Base-by-base conservation (phyloP, 176 grass and related monocot species). In the Aegilops tauschii region DNA sequence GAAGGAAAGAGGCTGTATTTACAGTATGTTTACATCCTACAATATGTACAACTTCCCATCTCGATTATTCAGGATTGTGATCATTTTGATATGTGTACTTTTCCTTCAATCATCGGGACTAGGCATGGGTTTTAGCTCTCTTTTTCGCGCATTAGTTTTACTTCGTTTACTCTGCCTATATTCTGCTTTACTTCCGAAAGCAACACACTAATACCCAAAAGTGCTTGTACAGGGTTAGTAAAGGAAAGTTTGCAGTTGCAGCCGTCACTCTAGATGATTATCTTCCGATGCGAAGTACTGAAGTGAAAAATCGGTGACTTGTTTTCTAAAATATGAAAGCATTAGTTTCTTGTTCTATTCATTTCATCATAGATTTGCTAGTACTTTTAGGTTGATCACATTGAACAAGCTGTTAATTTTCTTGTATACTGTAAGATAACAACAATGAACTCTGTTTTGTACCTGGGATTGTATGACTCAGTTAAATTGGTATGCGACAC, bases 201-300 rank as follows among this genome's bases (percentile, higher is more conserved):
- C 5, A 23, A 17, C 21, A 61, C 12, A n/a, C 61, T 87, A 59
- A 91, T 29, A 59, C 36, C 6, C 13, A 25, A 13, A 61, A 21
- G 31, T 83, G 35, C 17, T 80, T 79, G 21, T 94, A 63, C 92
- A 96, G 97, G 90, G 80, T 78, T 16, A 77, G 86, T 63, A 83
- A 65, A 79, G 91, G 87, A 85, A 96, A 73, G 65, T 78, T 77
- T 69, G 10, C 84, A 70, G 61, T 64, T 34, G 77, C 79, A 76
- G 83, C 94, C 62, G 45, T 94, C 30, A 90, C 83, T 84, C 81
- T 90, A 49, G 85, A 91, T 87, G 81, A 96, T 80, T 90, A 96
- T 80, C 94, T 96, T 86, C 97, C 93, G 23, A 95, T 98, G 97
- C 90, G 88, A 64, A 98, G 97, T 75, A 86, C 86, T 66, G 97